Percentiles rank a stretch among this genome's conserved stretches.
phyloP scores from a whole-genome alignment of 805 yeast species.

The Diddensiella transvaalensis region DNA sequence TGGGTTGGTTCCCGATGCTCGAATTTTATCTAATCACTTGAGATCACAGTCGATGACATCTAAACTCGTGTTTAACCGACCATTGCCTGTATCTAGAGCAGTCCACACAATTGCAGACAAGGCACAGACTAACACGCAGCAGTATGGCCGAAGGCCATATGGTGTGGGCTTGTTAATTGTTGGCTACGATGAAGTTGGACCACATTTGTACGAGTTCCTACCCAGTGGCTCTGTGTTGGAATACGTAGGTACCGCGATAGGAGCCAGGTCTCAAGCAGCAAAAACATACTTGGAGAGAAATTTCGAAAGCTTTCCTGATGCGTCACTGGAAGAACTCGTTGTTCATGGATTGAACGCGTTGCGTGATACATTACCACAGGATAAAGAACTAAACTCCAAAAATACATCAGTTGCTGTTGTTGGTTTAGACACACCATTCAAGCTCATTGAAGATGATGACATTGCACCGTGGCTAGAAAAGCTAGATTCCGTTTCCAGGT shows the following conservation, averaged over 20 bases:
- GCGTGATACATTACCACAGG: slow-evolving; percentile 92
- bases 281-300: slow-evolving; percentile 91
- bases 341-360: slow-evolving; percentile 85
- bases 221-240: slow-evolving; percentile 94
- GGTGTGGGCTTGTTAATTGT: slow-evolving; percentile 92
- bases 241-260: slow-evolving; percentile 90
- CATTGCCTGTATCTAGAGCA: slow-evolving; percentile 77
- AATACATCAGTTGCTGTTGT: slow-evolving; percentile 92
- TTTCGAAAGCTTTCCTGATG: slow-evolving; percentile 59
- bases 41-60: slow-evolving; percentile 90
- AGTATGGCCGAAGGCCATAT: slow-evolving; percentile 94
- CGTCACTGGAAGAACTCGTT: slow-evolving; percentile 68
- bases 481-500: slow-evolving; percentile 63
- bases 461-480: slow-evolving; percentile 80
- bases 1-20: slow-evolving; percentile 97
- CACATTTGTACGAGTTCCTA: slow-evolving; percentile 91
- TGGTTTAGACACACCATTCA: slow-evolving; percentile 74
- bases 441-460: slow-evolving; percentile 78
- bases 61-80: slow-evolving; percentile 79
- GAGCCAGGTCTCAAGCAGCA: slow-evolving; percentile 98
- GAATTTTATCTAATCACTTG: slow-evolving; percentile 83
- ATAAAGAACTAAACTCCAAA: slow-evolving; percentile 76
- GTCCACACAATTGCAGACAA: slow-evolving; percentile 87
- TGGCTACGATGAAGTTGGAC: slow-evolving; percentile 91
- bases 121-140: slow-evolving; percentile 95